A percentile compares a stretch with the other conserved stretches of the same genome.
Evolutionary conservation across 352 stramenopile genomes (phyloP).

Genomic region (Saprolegnia diclina): DNA sequence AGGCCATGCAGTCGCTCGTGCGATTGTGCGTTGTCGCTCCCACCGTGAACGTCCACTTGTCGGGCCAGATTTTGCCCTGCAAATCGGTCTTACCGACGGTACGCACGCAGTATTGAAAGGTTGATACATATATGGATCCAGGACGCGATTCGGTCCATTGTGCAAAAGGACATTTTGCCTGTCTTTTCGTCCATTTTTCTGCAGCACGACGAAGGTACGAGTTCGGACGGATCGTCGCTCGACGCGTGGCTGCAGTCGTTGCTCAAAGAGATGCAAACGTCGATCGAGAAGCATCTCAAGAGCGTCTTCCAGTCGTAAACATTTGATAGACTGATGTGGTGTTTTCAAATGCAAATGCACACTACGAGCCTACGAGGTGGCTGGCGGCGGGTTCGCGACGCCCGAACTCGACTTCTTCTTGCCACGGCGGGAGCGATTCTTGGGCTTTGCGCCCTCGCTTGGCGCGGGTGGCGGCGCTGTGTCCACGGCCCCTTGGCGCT

Average conservation of each 20-base stretch:
- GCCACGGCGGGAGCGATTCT: too few relatives aligned
- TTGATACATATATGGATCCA: constrained; percentile 30
- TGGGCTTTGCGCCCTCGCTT: too few relatives aligned
- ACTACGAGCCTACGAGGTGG: not conserved
- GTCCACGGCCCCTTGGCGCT: too few relatives aligned
- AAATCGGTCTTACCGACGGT: constrained; percentile 28
- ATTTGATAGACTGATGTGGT: not conserved
- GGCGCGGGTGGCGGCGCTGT: too few relatives aligned
- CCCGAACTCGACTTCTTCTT: not conserved
- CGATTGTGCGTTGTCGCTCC: constrained; percentile 74
- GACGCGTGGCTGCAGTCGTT: constrained; percentile 58
- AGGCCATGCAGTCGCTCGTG: constrained; percentile 42
- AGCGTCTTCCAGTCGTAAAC: constrained; percentile 20
- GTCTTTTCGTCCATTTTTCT: constrained; percentile 44
- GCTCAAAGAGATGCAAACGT: constrained; percentile 63
- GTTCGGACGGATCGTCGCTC: constrained; percentile 30
- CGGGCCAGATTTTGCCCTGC: constrained; percentile 33
- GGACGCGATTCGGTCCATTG: constrained; percentile 46
- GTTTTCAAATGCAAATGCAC: not conserved
- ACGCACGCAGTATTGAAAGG: constrained; percentile 17
- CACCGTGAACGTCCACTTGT: constrained; percentile 73
- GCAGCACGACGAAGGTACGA: constrained; percentile 32
- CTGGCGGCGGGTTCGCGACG: not conserved
- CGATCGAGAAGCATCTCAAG: constrained; percentile 55
- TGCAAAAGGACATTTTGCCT: constrained; percentile 63